Percentiles rank a stretch among this genome's conserved stretches.
Evolutionary conservation across 805 yeast species (phyloP).

Genomic region (Priceomyces carsonii): DNA sequence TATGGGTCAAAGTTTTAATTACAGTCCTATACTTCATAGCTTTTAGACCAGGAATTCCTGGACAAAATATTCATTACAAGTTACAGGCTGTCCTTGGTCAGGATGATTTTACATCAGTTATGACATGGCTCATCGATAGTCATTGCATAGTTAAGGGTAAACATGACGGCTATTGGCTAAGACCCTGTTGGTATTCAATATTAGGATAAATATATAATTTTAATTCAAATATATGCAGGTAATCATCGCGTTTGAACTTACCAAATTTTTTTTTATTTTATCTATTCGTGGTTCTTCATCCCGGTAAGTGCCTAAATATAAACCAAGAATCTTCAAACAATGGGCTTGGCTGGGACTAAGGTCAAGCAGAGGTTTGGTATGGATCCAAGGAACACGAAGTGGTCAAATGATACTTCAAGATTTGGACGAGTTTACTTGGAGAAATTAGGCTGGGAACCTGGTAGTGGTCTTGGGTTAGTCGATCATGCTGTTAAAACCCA

Average conservation of each 20-base stretch:
- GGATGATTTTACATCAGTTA: conserved; percentile 28
- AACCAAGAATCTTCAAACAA: no score
- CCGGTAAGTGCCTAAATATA: no score
- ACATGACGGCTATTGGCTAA: conserved; percentile 44
- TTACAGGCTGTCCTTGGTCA: conserved; percentile 30
- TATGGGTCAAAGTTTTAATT: conserved; percentile 62
- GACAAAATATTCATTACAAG: conserved; percentile 19
- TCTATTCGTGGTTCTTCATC: conserved; percentile 1
- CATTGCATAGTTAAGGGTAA: conserved; percentile 33
- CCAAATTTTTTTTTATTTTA: conserved; percentile 1
- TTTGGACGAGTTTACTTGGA: conserved; percentile 88
- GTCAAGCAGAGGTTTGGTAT: conserved; percentile 82
- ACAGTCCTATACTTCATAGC: conserved; percentile 40
- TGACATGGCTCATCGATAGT: conserved; percentile 43
- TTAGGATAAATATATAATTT: conserved; percentile 24
- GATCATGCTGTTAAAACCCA: conserved; percentile 72
- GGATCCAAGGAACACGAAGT: conserved; percentile 91
- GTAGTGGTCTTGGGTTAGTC: conserved; percentile 79
- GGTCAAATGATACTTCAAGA: conserved; percentile 84
- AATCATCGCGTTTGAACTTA: not conserved
- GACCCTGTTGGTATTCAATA: conserved; percentile 46
- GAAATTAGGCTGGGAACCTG: conserved; percentile 90
- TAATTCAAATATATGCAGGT: conserved; percentile 4
- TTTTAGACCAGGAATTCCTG: conserved; percentile 39
- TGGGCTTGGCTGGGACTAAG: conserved; percentile 84